These are phyloP conservation scores for Salvia hispanica DNA, from an alignment of 257 asterid species.

Conservation along the genomic window DNA sequence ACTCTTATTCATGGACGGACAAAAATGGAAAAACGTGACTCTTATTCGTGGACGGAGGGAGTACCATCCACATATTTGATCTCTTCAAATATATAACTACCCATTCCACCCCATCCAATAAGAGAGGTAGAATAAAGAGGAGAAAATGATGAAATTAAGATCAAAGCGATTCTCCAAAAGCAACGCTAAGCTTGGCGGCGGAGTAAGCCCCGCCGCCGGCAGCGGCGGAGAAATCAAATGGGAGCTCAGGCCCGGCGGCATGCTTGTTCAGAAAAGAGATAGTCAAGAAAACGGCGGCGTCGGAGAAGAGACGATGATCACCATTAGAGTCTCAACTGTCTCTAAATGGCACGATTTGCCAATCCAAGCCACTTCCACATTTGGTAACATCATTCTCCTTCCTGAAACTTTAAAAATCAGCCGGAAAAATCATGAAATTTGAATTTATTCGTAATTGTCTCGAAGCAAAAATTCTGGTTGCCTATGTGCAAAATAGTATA, in stretches of 20 bases:
- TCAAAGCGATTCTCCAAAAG: constrained; percentile 65
- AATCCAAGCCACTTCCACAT: constrained; percentile 68
- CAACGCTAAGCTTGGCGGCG: constrained; percentile 43
- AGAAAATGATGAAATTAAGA: constrained; percentile 60
- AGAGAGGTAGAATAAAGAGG: neutral
- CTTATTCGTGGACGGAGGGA: no score
- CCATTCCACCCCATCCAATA: constrained; percentile 26
- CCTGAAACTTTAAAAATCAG: no score
- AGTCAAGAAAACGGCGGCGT: constrained; percentile 30
- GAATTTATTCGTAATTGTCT: no score
- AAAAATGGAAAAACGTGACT: no score
- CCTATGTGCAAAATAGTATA: no score
- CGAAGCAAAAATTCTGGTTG: no score
- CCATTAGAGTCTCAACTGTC: constrained; percentile 63
- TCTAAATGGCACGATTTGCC: constrained; percentile 58
- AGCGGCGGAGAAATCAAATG: constrained; percentile 57
- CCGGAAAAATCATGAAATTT: no score
- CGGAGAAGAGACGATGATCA: constrained; percentile 48
- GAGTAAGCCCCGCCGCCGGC: constrained; percentile 13
- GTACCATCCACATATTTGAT: constrained; percentile 36
- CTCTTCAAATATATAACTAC: constrained; percentile 45
- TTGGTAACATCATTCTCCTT: constrained; percentile 48
- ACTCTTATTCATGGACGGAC: no score
- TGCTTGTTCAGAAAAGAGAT: constrained; percentile 80
- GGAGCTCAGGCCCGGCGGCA: constrained; percentile 89